Evolutionary conservation across 345 rosid genomes (phyloP).

Genomic region (Eucalyptus melliodora): DNA sequence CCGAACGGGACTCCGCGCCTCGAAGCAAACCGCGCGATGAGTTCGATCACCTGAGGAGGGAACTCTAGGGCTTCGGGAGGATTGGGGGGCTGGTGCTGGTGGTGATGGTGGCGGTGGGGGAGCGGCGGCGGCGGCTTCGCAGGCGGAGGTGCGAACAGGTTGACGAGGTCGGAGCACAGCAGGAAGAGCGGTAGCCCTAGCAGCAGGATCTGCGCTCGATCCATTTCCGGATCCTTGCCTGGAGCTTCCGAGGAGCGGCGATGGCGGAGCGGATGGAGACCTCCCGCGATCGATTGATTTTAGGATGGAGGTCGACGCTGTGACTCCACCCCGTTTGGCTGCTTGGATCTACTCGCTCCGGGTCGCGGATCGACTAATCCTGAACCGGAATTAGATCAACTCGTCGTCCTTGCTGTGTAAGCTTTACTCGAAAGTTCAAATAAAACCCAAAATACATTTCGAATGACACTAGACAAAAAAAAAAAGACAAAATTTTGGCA

Average conservation of each 20-base stretch:
- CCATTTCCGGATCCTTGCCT: conserved; percentile 19
- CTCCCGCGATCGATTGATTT: background rate
- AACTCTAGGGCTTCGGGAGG: conserved; percentile 26
- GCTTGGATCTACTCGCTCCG: background rate
- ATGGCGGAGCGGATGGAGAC: background rate
- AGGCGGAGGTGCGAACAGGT: conserved; percentile 69
- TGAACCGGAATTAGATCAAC: background rate
- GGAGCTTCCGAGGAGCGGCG: background rate
- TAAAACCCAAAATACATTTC: background rate
- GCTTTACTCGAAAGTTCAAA: background rate
- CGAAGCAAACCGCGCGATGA: background rate
- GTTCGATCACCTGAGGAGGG: conserved; percentile 26
- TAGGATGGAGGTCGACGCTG: background rate
- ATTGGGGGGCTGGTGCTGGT: conserved; percentile 18
- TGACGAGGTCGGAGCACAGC: conserved; percentile 46
- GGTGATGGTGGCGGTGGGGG: conserved; percentile 22
- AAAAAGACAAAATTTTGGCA: background rate
- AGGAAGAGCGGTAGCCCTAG: conserved; percentile 57
- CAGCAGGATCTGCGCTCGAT: conserved; percentile 35
- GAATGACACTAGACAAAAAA: background rate
- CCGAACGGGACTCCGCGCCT: background rate
- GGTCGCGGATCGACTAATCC: background rate
- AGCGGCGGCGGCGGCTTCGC: conserved; percentile 8
- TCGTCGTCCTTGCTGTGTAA: background rate
- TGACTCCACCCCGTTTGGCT: background rate